Evolutionary conservation across 1,284 basidiomycete species (phyloP).

Genomic region (Tetrapyrgos nigripes): DNA sequence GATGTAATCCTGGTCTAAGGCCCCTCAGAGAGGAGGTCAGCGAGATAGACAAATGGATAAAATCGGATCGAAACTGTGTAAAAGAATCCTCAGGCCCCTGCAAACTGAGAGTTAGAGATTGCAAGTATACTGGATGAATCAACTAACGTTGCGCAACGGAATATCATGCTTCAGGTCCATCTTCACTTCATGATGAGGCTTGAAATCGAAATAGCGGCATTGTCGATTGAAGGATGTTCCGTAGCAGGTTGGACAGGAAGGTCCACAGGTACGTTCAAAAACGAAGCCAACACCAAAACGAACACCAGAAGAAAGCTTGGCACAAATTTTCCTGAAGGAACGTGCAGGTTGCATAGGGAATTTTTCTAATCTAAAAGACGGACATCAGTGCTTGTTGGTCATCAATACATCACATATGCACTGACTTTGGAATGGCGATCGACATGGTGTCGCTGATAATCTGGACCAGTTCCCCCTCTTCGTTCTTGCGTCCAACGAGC

Average conservation of each 20-base stretch:
- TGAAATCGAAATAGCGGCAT: slow-evolving; percentile 86
- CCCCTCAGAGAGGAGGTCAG: slow-evolving; percentile 66
- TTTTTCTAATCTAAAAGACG: slow-evolving; percentile 12
- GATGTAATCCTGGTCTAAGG: slow-evolving; percentile 29
- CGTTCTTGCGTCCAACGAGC: slow-evolving; percentile 77
- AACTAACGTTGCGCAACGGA: slow-evolving; percentile 58
- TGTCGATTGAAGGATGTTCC: slow-evolving; percentile 75
- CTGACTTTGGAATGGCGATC: slow-evolving; percentile 85
- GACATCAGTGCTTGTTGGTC: neutral
- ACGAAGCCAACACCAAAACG: slow-evolving; percentile 89
- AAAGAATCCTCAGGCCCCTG: slow-evolving; percentile 79
- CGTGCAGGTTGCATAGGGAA: slow-evolving; percentile 23
- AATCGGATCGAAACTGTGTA: slow-evolving; percentile 91
- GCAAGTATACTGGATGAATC: neutral
- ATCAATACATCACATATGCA: slow-evolving; percentile 9
- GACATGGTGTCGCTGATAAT: slow-evolving; percentile 83
- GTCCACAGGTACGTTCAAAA: slow-evolving; percentile 86
- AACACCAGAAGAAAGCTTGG: slow-evolving; percentile 88
- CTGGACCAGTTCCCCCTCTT: slow-evolving; percentile 84
- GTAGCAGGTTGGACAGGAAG: slow-evolving; percentile 70
- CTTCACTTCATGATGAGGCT: slow-evolving; percentile 83
- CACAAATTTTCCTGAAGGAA: slow-evolving; percentile 66
- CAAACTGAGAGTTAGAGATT: neutral
- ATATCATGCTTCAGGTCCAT: slow-evolving; percentile 58
- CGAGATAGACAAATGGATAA: slow-evolving; percentile 92